Evolutionary conservation across 1,284 basidiomycete genomes (phyloP).

Genomic region (Meira miltonrushii): DNA sequence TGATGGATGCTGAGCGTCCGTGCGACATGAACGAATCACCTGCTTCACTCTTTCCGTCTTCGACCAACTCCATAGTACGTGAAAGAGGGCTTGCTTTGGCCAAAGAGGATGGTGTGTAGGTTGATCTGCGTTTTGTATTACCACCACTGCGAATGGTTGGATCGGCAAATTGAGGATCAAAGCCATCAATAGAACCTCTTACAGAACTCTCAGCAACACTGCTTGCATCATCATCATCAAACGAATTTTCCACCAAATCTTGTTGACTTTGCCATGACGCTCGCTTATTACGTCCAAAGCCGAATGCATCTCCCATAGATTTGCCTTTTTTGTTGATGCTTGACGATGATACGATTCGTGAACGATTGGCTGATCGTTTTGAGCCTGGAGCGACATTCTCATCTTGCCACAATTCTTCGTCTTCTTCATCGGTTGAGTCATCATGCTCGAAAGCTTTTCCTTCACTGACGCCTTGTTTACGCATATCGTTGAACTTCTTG

Average conservation of each 20-base stretch:
- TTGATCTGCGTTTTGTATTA: neutral
- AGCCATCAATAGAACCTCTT: constrained; percentile 35
- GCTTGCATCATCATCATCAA: constrained; percentile 1
- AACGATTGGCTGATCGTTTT: neutral
- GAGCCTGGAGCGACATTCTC: neutral
- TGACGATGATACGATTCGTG: neutral
- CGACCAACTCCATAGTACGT: constrained; percentile 8
- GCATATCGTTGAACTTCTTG: constrained; percentile 57
- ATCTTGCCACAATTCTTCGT: neutral
- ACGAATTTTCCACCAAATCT: neutral
- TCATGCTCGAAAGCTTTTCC: neutral
- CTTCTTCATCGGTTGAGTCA: constrained; percentile 3
- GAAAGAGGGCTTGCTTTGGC: constrained; percentile 3
- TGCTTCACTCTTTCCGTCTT: constrained; percentile 19
- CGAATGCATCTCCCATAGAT: constrained; percentile 2
- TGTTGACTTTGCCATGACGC: neutral
- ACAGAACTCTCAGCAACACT: constrained; percentile 2
- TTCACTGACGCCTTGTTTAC: constrained; percentile 60
- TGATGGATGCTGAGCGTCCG: neutral
- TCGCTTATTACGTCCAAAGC: constrained; percentile 1
- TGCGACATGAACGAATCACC: neutral
- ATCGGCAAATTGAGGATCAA: constrained; percentile 40
- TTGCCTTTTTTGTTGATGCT: neutral
- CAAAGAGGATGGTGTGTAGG: neutral
- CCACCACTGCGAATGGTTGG: constrained; percentile 30